Evolutionary conservation across 495 filamentous ascomycete species (phyloP).

Genomic region (Penicillium bovifimosum): DNA sequence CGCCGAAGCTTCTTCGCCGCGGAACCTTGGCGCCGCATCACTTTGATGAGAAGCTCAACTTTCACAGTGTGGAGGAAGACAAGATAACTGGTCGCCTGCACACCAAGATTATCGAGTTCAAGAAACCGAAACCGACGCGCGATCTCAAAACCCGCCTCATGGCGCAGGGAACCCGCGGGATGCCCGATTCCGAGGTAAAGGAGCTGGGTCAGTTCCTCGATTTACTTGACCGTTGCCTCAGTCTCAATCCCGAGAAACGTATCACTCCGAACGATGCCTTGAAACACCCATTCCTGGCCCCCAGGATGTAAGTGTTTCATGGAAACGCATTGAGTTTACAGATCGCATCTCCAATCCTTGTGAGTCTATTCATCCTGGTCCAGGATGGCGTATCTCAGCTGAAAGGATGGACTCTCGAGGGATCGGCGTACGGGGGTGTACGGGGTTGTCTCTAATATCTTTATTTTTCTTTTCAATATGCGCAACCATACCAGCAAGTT

Average conservation of each 20-base stretch:
- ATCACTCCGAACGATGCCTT: conserved; percentile 82
- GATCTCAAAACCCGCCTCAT: conserved; percentile 75
- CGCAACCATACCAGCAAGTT: background rate
- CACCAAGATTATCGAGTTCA: conserved; percentile 62
- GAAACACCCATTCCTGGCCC: conserved; percentile 73
- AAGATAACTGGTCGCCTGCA: conserved; percentile 75
- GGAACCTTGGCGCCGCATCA: conserved; percentile 67
- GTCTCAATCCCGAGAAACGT: conserved; percentile 88
- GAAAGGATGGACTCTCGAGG: background rate
- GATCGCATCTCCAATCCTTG: background rate
- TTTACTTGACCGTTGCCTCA: conserved; percentile 78
- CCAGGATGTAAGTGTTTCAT: conserved; percentile 14
- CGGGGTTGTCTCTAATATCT: background rate
- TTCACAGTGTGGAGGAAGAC: conserved; percentile 80
- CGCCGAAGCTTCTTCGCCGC: conserved; percentile 75
- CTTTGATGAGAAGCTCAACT: conserved; percentile 84
- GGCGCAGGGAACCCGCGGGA: conserved; percentile 60
- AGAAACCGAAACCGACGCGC: conserved; percentile 77
- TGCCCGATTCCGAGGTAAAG: conserved; percentile 69
- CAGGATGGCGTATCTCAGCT: background rate
- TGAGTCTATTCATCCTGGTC: background rate
- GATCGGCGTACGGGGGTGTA: background rate
- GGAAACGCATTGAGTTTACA: background rate
- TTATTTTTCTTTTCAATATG: background rate
- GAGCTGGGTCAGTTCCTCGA: conserved; percentile 80